A percentile compares a stretch with the other conserved stretches of the same genome.
phyloP scores from a whole-genome alignment of 2,329 filamentous ascomycete species.

The Pseudofabraea citricarpa region DNA sequence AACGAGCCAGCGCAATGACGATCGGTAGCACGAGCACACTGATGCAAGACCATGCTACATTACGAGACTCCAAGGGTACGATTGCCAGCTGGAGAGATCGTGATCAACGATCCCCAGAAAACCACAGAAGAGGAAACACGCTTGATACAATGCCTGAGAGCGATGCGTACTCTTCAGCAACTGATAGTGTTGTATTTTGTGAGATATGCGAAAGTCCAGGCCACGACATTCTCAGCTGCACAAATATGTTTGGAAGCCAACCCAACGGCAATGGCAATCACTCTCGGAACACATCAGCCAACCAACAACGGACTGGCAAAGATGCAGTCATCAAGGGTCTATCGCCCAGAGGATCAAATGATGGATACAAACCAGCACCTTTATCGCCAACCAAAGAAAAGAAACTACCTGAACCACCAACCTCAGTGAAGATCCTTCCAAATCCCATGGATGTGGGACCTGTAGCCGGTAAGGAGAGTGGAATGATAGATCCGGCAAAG shows the following conservation, averaged over 20 bases:
- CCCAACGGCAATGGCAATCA: slow-evolving; percentile 13
- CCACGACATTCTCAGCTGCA: slow-evolving; percentile 92
- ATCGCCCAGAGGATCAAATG: slow-evolving; percentile 29
- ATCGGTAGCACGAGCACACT: slow-evolving; percentile 35
- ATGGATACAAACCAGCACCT: slow-evolving; percentile 48
- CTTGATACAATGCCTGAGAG: slow-evolving; percentile 68
- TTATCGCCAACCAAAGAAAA: slow-evolving; percentile 44
- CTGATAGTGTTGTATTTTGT: slow-evolving; percentile 57
- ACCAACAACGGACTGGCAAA: slow-evolving; percentile 27
- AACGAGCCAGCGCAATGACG: slow-evolving; percentile 49
- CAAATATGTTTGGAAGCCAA: slow-evolving; percentile 65
- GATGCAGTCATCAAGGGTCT: slow-evolving; percentile 35
- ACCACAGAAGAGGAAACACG: slow-evolving; percentile 42
- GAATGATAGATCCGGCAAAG: slow-evolving; percentile 75
- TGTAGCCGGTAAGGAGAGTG: slow-evolving; percentile 73
- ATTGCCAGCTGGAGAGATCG: slow-evolving; percentile 50
- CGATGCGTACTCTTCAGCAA: slow-evolving; percentile 63
- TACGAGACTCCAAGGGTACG: slow-evolving; percentile 63
- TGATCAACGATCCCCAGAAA: slow-evolving; percentile 43
- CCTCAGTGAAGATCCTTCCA: slow-evolving; percentile 46
- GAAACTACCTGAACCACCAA: slow-evolving; percentile 36
- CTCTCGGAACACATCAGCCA: slow-evolving; percentile 6
- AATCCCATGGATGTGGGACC: slow-evolving; percentile 63
- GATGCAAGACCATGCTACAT: slow-evolving; percentile 47
- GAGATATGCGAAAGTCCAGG: slow-evolving; percentile 92